Evolutionary conservation across 1,139 yeast species (phyloP).

Genomic region (Yamadazyma sp.): DNA sequence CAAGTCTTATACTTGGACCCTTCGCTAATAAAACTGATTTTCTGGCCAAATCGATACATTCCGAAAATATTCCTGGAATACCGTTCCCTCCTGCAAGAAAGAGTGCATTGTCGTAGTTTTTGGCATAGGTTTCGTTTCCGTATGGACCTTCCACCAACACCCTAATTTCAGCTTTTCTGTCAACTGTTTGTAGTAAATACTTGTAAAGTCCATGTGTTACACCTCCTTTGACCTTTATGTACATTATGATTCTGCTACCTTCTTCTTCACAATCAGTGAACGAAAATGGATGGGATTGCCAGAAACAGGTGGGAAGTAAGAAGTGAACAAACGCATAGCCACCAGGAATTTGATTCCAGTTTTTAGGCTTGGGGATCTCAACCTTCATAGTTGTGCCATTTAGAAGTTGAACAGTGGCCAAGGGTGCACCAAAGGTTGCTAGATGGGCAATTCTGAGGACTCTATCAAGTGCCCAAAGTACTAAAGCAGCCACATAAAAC

Average conservation of each 20-base stretch:
- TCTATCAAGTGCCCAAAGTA: slow-evolving; percentile 32
- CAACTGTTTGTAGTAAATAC: slow-evolving; percentile 27
- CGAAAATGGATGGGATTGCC: slow-evolving; percentile 73
- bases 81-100: slow-evolving; percentile 44
- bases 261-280: slow-evolving; percentile 20
- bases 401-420: slow-evolving; percentile 43
- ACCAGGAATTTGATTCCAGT: slow-evolving; percentile 32
- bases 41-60: slow-evolving; percentile 19
- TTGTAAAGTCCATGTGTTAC: slow-evolving; percentile 29
- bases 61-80: slow-evolving; percentile 42
- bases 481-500: slow-evolving; percentile 16
- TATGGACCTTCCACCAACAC: slow-evolving; percentile 41
- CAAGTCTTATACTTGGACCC: slow-evolving; percentile 16
- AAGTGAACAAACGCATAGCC: slow-evolving; percentile 44
- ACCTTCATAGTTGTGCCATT: slow-evolving; percentile 15
- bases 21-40: slow-evolving; percentile 12
- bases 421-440: slow-evolving; percentile 30
- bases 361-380: slow-evolving; percentile 15
- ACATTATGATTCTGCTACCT: slow-evolving; percentile 21
- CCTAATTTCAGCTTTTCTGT: slow-evolving; percentile 23
- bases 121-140: slow-evolving; percentile 29
- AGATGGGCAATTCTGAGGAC: slow-evolving; percentile 23
- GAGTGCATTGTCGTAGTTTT: slow-evolving; percentile 28
- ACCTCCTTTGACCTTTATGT: slow-evolving; percentile 33
- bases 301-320: slow-evolving; percentile 49